Base-by-base conservation (phyloP, 106 monocot species). In the Dendrobium huoshanense region DNA sequence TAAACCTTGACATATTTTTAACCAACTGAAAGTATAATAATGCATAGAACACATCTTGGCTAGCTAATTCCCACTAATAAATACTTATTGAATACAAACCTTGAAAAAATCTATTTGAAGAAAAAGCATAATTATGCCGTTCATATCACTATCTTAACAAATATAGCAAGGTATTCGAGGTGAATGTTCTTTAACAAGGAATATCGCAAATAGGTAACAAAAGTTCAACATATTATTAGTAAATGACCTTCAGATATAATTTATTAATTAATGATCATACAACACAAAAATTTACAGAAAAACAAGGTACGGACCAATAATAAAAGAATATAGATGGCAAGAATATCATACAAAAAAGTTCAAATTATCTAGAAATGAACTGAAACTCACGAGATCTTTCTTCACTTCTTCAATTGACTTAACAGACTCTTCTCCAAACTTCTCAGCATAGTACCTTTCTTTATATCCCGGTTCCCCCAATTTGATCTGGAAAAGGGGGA, bases 401-500 rank as follows among this genome's bases (percentile, higher is more conserved):
- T 77, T 87, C 55, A 92, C 77, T 64, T 81, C 84, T 49, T 97
- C 89, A 82, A 94, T 86, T 51, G 86, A 77, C 65, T 82, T 82
- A 9, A 79, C 27, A 43, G 81, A 79, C 78, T 87, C 82, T 79
- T 67, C 68, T 56, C 85, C 81, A 81, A 98, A 98, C 78, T 98
- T 98, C 85, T 98, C 97, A 19, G 55, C 54, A 85, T 98, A 98
- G 41, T 98, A 98, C 73, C 92, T 85, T 79, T 89, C 92, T 75
- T 94, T 98, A 80, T 91, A 98, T 47, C 97, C 97, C n/a, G 92
- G 94, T 79, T 98, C 92, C 68, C 94, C 97, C 78, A 98, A 87
- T 82, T 89, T 98, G 44, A 98, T 87, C 97, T 98, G 90, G 64
- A 77, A 84, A 65, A 77, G 20, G 13, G 22, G 40, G 0, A 75